Evolutionary conservation across 176 grass and related monocot species (phyloP).

Genomic region (Microstegium vimineum): DNA sequence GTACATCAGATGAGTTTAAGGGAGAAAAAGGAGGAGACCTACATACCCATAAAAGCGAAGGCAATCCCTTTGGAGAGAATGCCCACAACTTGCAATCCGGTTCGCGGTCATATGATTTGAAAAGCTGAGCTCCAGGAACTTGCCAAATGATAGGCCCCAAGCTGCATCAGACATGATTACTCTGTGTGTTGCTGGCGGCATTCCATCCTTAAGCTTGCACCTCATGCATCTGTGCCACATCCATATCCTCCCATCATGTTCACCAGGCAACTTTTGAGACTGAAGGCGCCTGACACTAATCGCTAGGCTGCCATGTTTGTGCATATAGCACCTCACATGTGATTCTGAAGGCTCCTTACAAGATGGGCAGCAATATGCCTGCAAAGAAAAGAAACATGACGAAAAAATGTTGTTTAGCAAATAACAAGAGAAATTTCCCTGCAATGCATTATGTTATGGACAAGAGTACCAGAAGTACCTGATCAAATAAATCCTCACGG

Average conservation of each 20-base stretch:
- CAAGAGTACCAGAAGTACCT: slow-evolving; percentile 44
- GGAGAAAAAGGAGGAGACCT: not conserved
- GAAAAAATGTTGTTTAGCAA: not conserved
- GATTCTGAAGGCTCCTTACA: slow-evolving; percentile 84
- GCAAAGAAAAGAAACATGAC: slow-evolving; percentile 26
- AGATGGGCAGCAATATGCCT: slow-evolving; percentile 61
- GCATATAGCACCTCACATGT: slow-evolving; percentile 80
- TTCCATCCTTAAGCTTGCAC: slow-evolving; percentile 70
- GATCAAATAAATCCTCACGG: slow-evolving; percentile 78
- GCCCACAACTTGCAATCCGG: slow-evolving; percentile 74
- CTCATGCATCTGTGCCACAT: slow-evolving; percentile 95
- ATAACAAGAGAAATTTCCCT: not conserved
- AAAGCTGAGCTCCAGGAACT: slow-evolving; percentile 96
- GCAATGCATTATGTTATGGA: not conserved
- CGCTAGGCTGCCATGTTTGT: slow-evolving; percentile 74
- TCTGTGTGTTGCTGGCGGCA: slow-evolving; percentile 71
- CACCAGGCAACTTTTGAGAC: slow-evolving; percentile 57
- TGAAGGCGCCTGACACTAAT: slow-evolving; percentile 64
- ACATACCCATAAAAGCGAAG: slow-evolving; percentile 90
- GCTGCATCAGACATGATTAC: slow-evolving; percentile 86
- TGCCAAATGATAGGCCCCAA: slow-evolving; percentile 92
- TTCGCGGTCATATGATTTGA: slow-evolving; percentile 86
- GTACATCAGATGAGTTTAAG: not conserved
- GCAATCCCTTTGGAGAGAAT: slow-evolving; percentile 87
- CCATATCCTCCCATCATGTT: slow-evolving; percentile 91